phyloP scores from a whole-genome alignment of 371 early-diverging fungal species.

The Dipsacomyces acuminosporus region DNA sequence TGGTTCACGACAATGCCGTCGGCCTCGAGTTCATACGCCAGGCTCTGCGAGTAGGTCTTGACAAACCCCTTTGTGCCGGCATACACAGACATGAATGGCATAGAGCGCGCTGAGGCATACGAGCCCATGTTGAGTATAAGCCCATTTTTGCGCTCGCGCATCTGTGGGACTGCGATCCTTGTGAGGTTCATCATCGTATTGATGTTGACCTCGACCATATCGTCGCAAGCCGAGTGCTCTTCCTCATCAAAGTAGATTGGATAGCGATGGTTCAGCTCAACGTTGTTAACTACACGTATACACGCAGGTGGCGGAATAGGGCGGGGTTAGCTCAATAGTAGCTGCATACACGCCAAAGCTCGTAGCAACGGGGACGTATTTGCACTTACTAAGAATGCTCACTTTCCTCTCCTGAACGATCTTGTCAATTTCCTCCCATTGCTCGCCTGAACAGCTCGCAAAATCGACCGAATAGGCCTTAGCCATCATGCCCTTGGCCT shows the following conservation, averaged over 20 bases:
- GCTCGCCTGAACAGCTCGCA: constrained; percentile 55
- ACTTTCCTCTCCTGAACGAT: constrained; percentile 53
- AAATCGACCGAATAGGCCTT: constrained; percentile 81
- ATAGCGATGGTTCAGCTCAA: constrained; percentile 76
- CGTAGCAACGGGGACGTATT: neutral
- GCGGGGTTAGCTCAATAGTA: neutral
- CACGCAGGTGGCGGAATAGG: no score
- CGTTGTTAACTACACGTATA: constrained; percentile 76
- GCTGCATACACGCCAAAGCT: neutral
- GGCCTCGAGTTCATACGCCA: constrained; percentile 78
- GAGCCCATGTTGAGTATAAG: constrained; percentile 92
- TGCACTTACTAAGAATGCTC: constrained; percentile 25
- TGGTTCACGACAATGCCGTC: constrained; percentile 78
- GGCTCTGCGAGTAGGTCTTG: constrained; percentile 79
- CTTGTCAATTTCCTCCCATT: constrained; percentile 63
- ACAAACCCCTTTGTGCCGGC: constrained; percentile 91
- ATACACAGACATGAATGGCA: constrained; percentile 87
- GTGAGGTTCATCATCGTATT: constrained; percentile 75
- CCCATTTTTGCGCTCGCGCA: constrained; percentile 66
- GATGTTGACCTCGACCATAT: constrained; percentile 84
- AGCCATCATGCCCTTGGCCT: constrained; percentile 58
- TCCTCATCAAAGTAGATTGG: constrained; percentile 80
- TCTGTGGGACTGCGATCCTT: constrained; percentile 71
- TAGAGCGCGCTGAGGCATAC: constrained; percentile 80
- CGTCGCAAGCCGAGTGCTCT: constrained; percentile 56